These are phyloP conservation scores for Raphanus sativus DNA, from an alignment of 345 rosid species.

Conservation along the genomic window DNA sequence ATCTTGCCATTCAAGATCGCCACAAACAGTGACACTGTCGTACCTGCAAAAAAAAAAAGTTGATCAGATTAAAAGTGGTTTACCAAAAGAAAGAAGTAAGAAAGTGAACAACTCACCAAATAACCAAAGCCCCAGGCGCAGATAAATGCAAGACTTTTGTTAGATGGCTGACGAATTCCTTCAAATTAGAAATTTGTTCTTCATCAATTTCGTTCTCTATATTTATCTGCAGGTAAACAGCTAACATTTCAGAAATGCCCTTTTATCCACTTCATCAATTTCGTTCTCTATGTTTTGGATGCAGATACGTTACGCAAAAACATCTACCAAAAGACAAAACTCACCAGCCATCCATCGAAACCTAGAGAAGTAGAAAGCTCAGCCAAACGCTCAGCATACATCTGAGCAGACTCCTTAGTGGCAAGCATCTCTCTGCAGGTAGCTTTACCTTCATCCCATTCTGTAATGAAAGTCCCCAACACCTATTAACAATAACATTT, in stretches of 20 bases:
- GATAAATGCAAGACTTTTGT: constrained; percentile 66
- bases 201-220: constrained; percentile 57
- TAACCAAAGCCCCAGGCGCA: constrained; percentile 69
- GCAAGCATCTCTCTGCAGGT: constrained; percentile 57
- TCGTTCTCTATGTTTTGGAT: no score
- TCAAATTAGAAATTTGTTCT: constrained; percentile 55
- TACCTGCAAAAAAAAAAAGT: constrained; percentile 55
- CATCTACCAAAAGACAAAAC: neutral
- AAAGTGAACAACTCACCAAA: constrained; percentile 57
- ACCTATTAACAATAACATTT: constrained; percentile 44
- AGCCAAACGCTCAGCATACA: constrained; percentile 67
- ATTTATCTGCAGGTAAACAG: constrained; percentile 55
- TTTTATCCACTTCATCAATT: no score
- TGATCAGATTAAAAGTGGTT: neutral
- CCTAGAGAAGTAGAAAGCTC: constrained; percentile 70
- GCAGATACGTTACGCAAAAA: no score
- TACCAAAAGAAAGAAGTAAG: neutral
- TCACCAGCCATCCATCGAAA: constrained; percentile 94
- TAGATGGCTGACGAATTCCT: constrained; percentile 69
- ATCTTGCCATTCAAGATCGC: constrained; percentile 66
- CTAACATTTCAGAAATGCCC: no score
- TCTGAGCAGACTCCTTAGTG: constrained; percentile 65
- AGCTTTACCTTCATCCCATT: constrained; percentile 74
- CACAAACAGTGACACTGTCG: constrained; percentile 65
- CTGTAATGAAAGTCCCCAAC: constrained; percentile 83